Evolutionary conservation across 2,329 filamentous ascomycete genomes (phyloP).

Genomic region (Fusarium chaquense): DNA sequence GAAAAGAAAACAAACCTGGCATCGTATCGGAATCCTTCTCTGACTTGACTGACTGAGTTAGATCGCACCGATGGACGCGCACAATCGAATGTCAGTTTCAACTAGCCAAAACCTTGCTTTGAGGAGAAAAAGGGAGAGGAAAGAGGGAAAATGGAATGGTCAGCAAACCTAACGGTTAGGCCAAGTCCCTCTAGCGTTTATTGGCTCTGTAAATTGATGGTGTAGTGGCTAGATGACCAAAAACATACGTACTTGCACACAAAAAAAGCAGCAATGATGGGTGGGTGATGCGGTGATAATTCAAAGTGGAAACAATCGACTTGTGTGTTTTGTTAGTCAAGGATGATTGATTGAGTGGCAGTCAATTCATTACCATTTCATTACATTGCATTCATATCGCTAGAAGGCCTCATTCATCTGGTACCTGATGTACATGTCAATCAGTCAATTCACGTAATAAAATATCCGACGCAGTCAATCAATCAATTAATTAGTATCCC

Average conservation of each 20-base stretch:
- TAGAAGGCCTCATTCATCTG: conserved; percentile 7
- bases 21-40: background rate
- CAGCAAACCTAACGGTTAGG: conserved; percentile 21
- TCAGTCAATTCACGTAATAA: conserved; percentile 9
- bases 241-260: background rate
- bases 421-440: conserved; percentile 33
- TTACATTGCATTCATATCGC: conserved; percentile 6
- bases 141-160: conserved; percentile 2
- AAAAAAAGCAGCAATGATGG: conserved; percentile 39
- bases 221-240: conserved; percentile 25
- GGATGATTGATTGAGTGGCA: background rate
- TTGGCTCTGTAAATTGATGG: conserved; percentile 12
- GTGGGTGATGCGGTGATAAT: conserved; percentile 35
- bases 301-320: conserved; percentile 10
- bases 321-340: background rate
- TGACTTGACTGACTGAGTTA: background rate
- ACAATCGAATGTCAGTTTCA: conserved; percentile 13
- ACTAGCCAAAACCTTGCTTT: conserved; percentile 14
- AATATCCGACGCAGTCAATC: conserved; percentile 30
- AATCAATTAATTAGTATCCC: conserved; percentile 2
- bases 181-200: conserved; percentile 26
- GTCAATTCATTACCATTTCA: background rate
- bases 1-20: conserved; percentile 13
- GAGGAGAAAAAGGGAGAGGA: background rate
- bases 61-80: conserved; percentile 2